Conservation (phyloP, 495 filamentous ascomycete species). For the Podospora anserina region DNA sequence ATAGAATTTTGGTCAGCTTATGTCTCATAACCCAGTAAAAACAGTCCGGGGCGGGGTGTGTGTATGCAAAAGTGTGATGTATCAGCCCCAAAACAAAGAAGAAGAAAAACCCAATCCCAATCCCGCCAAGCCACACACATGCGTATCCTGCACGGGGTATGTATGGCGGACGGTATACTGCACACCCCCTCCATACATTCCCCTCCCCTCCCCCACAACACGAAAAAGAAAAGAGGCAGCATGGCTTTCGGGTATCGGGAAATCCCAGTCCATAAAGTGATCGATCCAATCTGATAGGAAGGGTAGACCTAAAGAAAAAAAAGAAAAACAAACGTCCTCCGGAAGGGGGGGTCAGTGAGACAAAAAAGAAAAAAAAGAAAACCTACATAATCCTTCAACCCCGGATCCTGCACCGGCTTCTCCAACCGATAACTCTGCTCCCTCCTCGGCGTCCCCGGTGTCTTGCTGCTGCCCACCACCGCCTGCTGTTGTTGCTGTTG, state of each 20-base stretch:
- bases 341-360: not conserved
- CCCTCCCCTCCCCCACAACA: not conserved
- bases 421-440: constrained; percentile 33
- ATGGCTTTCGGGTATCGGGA: not conserved
- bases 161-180: constrained; percentile 2
- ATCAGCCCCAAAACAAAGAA: constrained; percentile 8
- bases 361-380: not conserved
- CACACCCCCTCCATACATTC: not conserved
- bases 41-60: not conserved
- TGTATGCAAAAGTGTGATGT: not conserved
- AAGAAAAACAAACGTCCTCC: not conserved
- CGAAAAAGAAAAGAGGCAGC: not conserved
- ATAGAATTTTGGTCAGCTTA: constrained; percentile 32
- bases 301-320: too few relatives aligned
- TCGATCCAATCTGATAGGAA: not conserved
- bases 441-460: constrained; percentile 35
- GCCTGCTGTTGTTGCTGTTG: constrained; percentile 27
- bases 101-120: not conserved
- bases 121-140: constrained; percentile 7
- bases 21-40: constrained; percentile 21
- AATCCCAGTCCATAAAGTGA: not conserved
- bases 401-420: constrained; percentile 42
- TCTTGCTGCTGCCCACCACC: constrained; percentile 27
- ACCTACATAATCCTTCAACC: constrained; percentile 55
- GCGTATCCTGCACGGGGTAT: not conserved